A percentile compares a stretch with the other conserved stretches of the same genome.
These are phyloP conservation scores for Chrysanthemum seticuspe DNA, from an alignment of 129 eudicot genomes.

Conservation along the genomic window DNA sequence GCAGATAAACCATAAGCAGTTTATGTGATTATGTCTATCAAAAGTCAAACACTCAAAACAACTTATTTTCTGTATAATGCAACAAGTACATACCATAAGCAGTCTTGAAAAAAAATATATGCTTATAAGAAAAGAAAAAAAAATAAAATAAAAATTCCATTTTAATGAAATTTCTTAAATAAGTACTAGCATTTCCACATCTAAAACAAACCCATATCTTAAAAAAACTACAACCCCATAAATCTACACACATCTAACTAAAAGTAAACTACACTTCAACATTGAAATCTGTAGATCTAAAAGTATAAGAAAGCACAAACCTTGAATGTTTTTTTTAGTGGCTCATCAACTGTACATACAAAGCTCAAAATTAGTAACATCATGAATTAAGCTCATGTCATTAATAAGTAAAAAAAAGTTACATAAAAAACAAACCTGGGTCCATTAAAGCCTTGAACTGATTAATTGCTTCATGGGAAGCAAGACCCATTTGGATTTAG, in stretches of 20 bases:
- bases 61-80: too few species aligned
- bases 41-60: too few species aligned
- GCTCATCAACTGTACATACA: constrained; percentile 68
- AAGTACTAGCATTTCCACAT: too few species aligned
- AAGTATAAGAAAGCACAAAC: constrained; percentile 35
- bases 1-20: neutral
- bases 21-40: too few species aligned
- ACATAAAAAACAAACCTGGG: constrained; percentile 44
- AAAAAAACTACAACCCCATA: constrained; percentile 2
- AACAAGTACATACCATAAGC: too few species aligned
- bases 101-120: too few species aligned
- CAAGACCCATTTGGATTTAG: constrained; percentile 49
- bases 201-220: neutral
- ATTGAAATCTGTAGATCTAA: constrained; percentile 29
- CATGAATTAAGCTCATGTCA: neutral
- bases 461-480: constrained; percentile 58
- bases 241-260: constrained; percentile 22
- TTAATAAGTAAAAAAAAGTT: constrained; percentile 6
- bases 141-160: too few species aligned
- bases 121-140: too few species aligned
- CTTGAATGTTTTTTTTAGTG: constrained; percentile 64
- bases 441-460: constrained; percentile 64
- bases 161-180: too few species aligned
- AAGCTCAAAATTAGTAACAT: constrained; percentile 25
- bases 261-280: neutral